Base-by-base conservation (phyloP, 306 rosid species). In the Glycine tomentella region DNA sequence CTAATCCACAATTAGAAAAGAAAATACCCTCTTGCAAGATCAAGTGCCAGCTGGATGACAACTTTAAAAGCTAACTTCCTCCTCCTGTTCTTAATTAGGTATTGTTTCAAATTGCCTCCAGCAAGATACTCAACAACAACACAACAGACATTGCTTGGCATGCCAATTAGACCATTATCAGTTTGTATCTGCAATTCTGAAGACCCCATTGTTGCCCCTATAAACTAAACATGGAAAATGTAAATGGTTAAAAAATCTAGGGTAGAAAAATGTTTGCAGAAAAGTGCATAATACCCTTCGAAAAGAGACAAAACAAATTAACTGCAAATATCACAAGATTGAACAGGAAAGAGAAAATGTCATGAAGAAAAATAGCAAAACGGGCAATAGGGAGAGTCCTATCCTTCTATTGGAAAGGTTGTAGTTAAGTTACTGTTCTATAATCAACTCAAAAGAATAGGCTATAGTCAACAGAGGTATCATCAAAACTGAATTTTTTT, bases 201-300 rank as follows among this genome's bases (percentile, higher is more conserved):
- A 20, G 99, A 89, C 15, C 97, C 97, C 99, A 95, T 93, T 58
- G 93, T 93, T 20, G 99, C 99, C 63, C 99, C 99, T 73, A 93
- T 91, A 80, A 95, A 95, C 99, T 95, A 83, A 72, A 85, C 81
- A 83, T 16, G 25, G 72, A 85, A 79, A 61, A 64, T 52, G 16
- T 61, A 76, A 9, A 38, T 64, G 31, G 56, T 58, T 74, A 79
- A 49, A 73, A 53, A 63, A 33, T 12, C 42, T 42, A 14, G 33
- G 44, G 58, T 50, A 40, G 20, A 40, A 44, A 66, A 69, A 52
- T 4, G 3, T 50, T 58, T 71, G 80, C 38, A 81, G 25, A 86
- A 7, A 76, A 75, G 72, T 46, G 50, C 69, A 72, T 59, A 55
- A 44, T 42, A n/a, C 50, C 44, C 20, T 49, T 11, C 52, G 69